Conservation (phyloP, 257 asterid genomes). For the Paraleonurus japonicus region DNA sequence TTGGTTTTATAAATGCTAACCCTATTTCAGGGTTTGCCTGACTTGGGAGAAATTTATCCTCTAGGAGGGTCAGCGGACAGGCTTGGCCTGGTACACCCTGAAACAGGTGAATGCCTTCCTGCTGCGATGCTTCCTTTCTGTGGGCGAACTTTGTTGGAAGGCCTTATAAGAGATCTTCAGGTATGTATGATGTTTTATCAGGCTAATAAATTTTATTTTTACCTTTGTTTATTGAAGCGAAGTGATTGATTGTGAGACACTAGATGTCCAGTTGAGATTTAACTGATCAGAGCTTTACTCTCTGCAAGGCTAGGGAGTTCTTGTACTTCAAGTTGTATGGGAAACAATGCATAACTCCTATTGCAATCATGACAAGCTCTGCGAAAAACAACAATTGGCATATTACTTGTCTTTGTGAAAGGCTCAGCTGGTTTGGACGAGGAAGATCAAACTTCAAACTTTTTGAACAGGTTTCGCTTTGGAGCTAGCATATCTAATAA, state of each 20-base stretch:
- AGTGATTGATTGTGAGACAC: slow-evolving; percentile 13
- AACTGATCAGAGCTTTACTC: slow-evolving; percentile 33
- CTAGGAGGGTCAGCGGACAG: slow-evolving; percentile 98
- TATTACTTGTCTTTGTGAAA: slow-evolving; percentile 71
- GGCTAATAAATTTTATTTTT: slow-evolving; percentile 3
- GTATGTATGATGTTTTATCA: slow-evolving; percentile 36
- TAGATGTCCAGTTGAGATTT: slow-evolving; percentile 4
- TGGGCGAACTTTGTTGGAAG: slow-evolving; percentile 93
- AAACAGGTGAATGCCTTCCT: slow-evolving; percentile 93
- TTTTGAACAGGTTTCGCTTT: slow-evolving; percentile 79
- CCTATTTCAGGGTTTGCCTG: slow-evolving; percentile 91
- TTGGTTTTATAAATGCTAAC: slow-evolving; percentile 39
- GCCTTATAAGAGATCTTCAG: slow-evolving; percentile 99
- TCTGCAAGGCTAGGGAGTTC: slow-evolving; percentile 90
- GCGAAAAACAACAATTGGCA: slow-evolving; percentile 83
- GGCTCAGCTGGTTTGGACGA: slow-evolving; percentile 90
- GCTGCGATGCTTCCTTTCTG: slow-evolving; percentile 99
- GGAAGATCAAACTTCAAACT: slow-evolving; percentile 71
- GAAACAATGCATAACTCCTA: slow-evolving; percentile 91
- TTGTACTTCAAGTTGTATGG: slow-evolving; percentile 91
- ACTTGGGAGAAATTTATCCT: slow-evolving; percentile 97
- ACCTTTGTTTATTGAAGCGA: slow-evolving; percentile 4
- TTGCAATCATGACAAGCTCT: slow-evolving; percentile 98
- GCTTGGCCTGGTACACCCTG: slow-evolving; percentile 88
- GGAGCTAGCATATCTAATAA: slow-evolving; percentile 22